Conservation (phyloP, 768 basidiomycete genomes). For the Rhizopogon vesiculosus region DNA sequence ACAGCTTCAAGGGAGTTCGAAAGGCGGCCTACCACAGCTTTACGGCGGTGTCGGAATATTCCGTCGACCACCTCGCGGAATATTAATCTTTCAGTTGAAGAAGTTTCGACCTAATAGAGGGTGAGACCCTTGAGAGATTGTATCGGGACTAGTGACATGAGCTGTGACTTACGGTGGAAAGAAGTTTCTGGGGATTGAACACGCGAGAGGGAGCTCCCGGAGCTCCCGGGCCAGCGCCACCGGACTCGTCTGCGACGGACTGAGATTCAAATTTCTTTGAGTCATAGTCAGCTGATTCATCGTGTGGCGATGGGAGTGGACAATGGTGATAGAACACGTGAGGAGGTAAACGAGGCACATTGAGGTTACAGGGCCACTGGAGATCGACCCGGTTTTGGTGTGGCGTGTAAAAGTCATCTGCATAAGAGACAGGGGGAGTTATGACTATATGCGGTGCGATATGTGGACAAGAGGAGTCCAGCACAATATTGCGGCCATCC, state of each 20-base stretch:
- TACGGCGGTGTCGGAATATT: slow-evolving; percentile 33
- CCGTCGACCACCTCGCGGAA: slow-evolving; percentile 28
- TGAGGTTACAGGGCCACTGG: slow-evolving; percentile 31
- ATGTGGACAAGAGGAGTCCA: slow-evolving; percentile 38
- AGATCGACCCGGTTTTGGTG: slow-evolving; percentile 32
- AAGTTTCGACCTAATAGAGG: slow-evolving; percentile 14
- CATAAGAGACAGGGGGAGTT: slow-evolving; percentile 37
- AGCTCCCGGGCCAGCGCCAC: neutral
- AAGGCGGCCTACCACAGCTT: slow-evolving; percentile 32
- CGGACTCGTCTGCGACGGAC: neutral
- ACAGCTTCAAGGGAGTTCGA: slow-evolving; percentile 1
- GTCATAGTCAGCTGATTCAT: neutral
- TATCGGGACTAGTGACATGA: neutral
- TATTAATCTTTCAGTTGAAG: slow-evolving; percentile 25
- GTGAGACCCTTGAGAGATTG: neutral
- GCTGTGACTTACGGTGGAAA: slow-evolving; percentile 18
- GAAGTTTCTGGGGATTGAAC: slow-evolving; percentile 29
- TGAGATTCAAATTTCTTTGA: neutral
- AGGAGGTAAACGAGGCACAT: slow-evolving; percentile 26
- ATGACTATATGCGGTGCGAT: slow-evolving; percentile 49
- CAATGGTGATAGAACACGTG: neutral
- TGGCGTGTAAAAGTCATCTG: slow-evolving; percentile 29
- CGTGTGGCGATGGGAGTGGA: neutral
- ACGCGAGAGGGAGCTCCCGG: slow-evolving; percentile 12
- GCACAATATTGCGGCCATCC: slow-evolving; percentile 31